Base-by-base conservation (phyloP, 176 grass and related monocot genomes). In the Oryza coarctata region DNA sequence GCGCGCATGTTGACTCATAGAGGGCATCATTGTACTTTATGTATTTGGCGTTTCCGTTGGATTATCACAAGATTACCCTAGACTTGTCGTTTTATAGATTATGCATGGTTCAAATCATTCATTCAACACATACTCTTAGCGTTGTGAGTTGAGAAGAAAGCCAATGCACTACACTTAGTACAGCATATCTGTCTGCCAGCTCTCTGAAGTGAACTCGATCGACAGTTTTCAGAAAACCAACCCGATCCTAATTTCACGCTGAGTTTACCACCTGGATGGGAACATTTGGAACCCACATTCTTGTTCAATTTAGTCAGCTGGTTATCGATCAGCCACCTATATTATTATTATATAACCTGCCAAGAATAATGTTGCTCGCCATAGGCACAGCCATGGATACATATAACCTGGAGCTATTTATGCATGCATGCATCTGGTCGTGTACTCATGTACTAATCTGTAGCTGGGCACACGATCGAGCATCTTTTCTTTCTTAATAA, bases 251-350 rank as follows among this genome's bases (percentile, higher is more conserved):
- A 65, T 29, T 52, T 73, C 11, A 64, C 40, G 68, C 40, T 20
- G 30, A 73, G 69, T 35, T 65, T 73, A 55, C 30, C 40, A 64
- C 57, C 68, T 52, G 57, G 3, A 14, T 17, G 36, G 68, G 58
- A 86, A 80, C 84, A 84, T 60, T 69, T 60, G 47, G 82, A 84
- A 69, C 44, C 81, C 71, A 83, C 6, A 13, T 40, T 38, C 58
- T 65, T 65, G 55, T 63, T 67, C 29, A 79, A n/a, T 36, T 27
- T 50, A 15, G 64, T 55, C 77, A 68, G 47, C 34, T 35, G 22
- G 40, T 15, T 68, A 35, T n/a, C n/a, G n/a, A n/a, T 47, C 74
- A 63, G 50, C 5, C 52, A 14, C 65, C 34, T 84, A 41, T 14
- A n/a, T 5, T 67, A 6, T 15, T 27, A 75, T 14, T 33, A 74